Base-by-base conservation (phyloP, 768 basidiomycete genomes). In the Pisolithus orientalis region DNA sequence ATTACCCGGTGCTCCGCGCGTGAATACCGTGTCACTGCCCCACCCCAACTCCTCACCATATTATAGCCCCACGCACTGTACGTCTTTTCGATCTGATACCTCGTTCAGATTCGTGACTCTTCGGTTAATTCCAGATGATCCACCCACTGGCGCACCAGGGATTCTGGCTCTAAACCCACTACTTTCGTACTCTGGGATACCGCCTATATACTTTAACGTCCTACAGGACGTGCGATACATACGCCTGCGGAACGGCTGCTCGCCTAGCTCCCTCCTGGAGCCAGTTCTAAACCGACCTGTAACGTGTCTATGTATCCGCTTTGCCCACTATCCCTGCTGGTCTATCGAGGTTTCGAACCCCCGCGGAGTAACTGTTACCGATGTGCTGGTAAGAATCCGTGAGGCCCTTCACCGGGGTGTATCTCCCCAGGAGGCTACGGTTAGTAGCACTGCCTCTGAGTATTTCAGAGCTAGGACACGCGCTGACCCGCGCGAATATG, bases 401-500 rank as follows among this genome's bases (percentile, higher is more conserved):
- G 64, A 68, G 24, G 55, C 55, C 1, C 66, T 70, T 37, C 29
- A 64, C 49, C 59, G 57, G 46, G 46, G 59, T 47, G 64, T 66
- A 37, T 56, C 66, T 49, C 39, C 54, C 4, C 11, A 57, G 14
- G 66, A 69, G 54, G 59, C 58, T 42, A 50, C 69, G 54, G 66
- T 60, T 49, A 59, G 58, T 59, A 55, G 44, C 45, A 52, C 45
- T 50, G 66, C 57, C 56, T 58, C 62, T 53, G 62, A 66, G 21
- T 68, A 57, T 39, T 69, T 66, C 54, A 56, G 66, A 57, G 60
- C 55, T 43, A 52, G 66, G 56, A 59, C 64, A 10, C 39, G 27
- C 49, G 49, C 64, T 59, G 68, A 68, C 54, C 66, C 60, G 60
- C 58, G 64, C 59, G 70, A 73, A 62, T 65, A 57, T 61, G 57